Conservation (phyloP, 192 early-diverging fungal genomes). For the Coemansia sp. region DNA sequence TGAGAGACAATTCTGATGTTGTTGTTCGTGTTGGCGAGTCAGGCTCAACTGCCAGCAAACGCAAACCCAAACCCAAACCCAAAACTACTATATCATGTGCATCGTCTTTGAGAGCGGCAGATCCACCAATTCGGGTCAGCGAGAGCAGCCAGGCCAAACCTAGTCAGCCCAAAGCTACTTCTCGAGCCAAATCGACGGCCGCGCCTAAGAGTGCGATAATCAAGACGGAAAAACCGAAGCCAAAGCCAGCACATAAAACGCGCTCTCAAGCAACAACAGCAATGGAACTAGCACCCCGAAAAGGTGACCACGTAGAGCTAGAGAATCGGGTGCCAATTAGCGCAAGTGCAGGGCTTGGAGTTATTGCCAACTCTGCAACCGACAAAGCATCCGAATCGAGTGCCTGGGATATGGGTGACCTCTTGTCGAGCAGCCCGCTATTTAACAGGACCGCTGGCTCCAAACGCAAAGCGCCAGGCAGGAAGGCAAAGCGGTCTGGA, state of each 20-base stretch:
- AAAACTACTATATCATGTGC: not conserved
- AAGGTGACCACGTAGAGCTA: not conserved
- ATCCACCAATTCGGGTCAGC: not conserved
- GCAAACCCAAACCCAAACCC: not conserved
- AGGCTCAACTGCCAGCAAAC: not conserved
- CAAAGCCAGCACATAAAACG: not conserved
- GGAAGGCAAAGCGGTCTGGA: not conserved
- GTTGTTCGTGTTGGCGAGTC: not conserved
- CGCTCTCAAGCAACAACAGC: not conserved
- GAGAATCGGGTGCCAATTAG: not conserved
- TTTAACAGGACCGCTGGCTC: conserved; percentile 1
- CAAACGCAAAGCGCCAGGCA: conserved; percentile 1
- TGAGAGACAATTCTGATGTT: conserved; percentile 8
- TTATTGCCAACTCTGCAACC: not conserved
- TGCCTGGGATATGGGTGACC: conserved; percentile 29
- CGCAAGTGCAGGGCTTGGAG: not conserved
- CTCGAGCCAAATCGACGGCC: not conserved
- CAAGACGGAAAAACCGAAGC: not conserved
- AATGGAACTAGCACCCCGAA: not conserved
- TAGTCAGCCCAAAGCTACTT: not conserved
- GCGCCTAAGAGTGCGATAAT: not conserved
- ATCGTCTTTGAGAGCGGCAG: not conserved
- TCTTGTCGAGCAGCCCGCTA: conserved; percentile 20
- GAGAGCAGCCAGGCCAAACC: not conserved
- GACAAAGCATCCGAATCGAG: not conserved